Percentiles rank a stretch among this genome's conserved stretches.
These are phyloP conservation scores for Eucalyptus marginata DNA, from an alignment of 345 rosid species.

Conservation along the genomic window DNA sequence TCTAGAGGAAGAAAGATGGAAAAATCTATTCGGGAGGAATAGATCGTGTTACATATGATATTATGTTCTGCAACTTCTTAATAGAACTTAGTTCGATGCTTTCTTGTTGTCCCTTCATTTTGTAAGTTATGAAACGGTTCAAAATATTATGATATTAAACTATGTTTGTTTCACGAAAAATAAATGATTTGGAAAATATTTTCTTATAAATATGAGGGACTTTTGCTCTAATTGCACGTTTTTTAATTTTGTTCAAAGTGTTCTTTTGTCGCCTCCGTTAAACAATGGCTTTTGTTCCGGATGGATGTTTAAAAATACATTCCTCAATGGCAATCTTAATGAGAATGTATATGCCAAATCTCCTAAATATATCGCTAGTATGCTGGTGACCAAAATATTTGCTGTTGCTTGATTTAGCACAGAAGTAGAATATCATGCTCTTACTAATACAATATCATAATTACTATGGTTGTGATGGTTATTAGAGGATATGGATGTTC, in stretches of 20 bases:
- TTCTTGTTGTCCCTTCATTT: background rate
- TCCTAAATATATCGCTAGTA: background rate
- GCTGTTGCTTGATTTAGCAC: accelerated
- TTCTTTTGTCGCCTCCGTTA: background rate
- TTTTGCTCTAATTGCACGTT: background rate
- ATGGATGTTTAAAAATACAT: background rate
- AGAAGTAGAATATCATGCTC: background rate
- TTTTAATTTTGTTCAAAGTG: background rate
- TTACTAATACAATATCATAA: no score
- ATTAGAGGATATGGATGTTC: background rate
- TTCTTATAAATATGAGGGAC: background rate
- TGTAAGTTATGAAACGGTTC: background rate
- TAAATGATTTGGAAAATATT: no score
- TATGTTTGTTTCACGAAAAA: background rate
- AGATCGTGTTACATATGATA: background rate
- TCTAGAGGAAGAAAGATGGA: background rate
- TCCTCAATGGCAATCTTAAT: no score
- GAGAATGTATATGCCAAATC: background rate
- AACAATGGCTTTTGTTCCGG: background rate
- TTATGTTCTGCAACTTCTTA: background rate
- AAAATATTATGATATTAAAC: background rate
- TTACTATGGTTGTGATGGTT: background rate
- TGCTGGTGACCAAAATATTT: accelerated
- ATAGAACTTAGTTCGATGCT: background rate
- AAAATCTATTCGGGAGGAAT: background rate